Percentiles rank a stretch among this genome's conserved stretches.
Conservation (phyloP, 139 green algal species). For the Closterium sp. region DNA sequence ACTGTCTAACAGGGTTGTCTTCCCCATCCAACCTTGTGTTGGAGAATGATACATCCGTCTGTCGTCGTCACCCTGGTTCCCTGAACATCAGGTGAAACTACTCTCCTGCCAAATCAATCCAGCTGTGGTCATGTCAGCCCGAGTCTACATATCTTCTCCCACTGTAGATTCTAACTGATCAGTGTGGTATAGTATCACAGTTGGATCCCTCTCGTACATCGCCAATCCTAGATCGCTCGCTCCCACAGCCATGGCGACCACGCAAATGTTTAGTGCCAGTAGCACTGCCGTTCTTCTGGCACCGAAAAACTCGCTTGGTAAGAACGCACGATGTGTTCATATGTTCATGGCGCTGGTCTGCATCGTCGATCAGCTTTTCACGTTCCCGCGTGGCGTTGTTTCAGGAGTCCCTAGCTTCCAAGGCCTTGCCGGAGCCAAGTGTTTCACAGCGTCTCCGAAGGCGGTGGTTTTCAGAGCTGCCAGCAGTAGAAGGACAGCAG, state of each 20-base stretch:
- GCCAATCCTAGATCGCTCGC: background rate
- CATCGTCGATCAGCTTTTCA: background rate
- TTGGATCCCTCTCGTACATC: background rate
- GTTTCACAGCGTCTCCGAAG: background rate
- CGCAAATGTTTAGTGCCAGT: background rate
- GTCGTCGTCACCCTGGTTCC: too few species aligned
- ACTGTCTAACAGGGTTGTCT: background rate
- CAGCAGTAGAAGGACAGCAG: background rate
- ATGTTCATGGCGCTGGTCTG: background rate
- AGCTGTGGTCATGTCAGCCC: too few species aligned
- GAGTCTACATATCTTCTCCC: too few species aligned
- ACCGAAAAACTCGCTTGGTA: background rate
- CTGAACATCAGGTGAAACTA: too few species aligned
- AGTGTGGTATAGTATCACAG: too few species aligned
- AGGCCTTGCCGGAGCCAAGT: background rate
- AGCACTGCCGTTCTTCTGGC: background rate
- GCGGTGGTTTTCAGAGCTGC: background rate
- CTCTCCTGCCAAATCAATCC: background rate
- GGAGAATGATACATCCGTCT: too few species aligned
- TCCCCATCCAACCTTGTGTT: too few species aligned
- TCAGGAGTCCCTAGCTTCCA: background rate
- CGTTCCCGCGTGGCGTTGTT: background rate
- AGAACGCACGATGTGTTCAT: background rate
- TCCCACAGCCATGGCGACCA: background rate
- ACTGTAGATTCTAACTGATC: too few species aligned